Base-by-base conservation (phyloP, 768 basidiomycete genomes). In the Thelephora aurantiotincta region DNA sequence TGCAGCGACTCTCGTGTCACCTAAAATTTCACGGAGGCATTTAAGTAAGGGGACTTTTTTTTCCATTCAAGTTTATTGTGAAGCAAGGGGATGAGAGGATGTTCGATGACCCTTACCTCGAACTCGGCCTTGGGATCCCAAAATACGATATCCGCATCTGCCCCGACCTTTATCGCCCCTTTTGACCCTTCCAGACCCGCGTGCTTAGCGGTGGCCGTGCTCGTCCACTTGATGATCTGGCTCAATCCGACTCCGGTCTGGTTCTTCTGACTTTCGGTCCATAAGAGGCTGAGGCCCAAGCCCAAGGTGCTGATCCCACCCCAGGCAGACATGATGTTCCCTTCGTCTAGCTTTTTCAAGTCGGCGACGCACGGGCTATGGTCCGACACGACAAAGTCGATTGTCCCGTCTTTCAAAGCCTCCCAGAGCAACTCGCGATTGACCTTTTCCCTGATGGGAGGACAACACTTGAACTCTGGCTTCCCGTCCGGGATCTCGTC, bases 381-480 rank as follows among this genome's bases (percentile, higher is more conserved):
- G 65, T 99, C 94, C 46, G 91, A 94, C 6, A 98, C 92, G 46
- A 98, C 80, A 58, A 75, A 92, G 64, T 96, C 89, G 55, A 99
- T 91, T 36, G 78, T 69, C 2, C 87, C 92, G 42, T 82, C 83
- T 46, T 73, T 62, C 49, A 98, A 65, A 1, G 87, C 94, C 14
- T 74, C 73, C 89, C 91, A 92, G 2, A 98, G 68, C 35, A 65
- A 60, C 43, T 87, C 78, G 48, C 82, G 70, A 61, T 98, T 99
- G 2, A 60, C 62, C 9, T 68, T 65, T 35, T 78, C 75, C 41
- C 94, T 77, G 51, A 99, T 85, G 4, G 94, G 96, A 3, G 94
- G 94, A 60, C 91, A 96, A 59, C 94, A 99, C 61, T 98, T 96
- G 72, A 89, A 93, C 61, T 92, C 81, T 44, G 92, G 82, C 19